Base-by-base conservation (phyloP, 169 alveolate genomes). In the Cyclospora cayetanensis region DNA sequence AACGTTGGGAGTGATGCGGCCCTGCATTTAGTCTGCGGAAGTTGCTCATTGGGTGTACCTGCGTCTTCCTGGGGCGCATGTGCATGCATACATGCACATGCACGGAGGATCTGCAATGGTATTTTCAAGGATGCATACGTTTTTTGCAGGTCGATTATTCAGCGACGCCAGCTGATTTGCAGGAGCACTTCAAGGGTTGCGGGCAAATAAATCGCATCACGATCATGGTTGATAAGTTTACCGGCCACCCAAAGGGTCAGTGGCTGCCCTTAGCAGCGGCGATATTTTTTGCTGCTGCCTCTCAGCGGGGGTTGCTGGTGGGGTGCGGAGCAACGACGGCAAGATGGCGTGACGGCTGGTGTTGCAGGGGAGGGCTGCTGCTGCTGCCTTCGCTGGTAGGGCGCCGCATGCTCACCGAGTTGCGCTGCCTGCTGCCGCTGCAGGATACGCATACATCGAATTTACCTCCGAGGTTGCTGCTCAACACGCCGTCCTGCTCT, bases 191-290 rank as follows among this genome's bases (percentile, higher is more conserved):
- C 94, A 95, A 97, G 77, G 95, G 97, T 15, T 97, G 99, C 41
- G 99, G 99, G 1, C 91, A 93, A 43, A 96, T 98, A 68, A 95
- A 97, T 52, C 90, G 99, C 74, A 97, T 97, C 66, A 97, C 99
- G 11, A 97, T 97, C 90, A 96, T 97, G 96, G 98, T 97, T 22
- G 98, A 97, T 92, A 97, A 97, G 93, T 93, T 94, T 88, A 96
- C 98, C 4, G 98, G 98, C n/a, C 97, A 96, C 80, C 99, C 99
- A 5, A 96, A 97, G 68, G 99, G 99, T 96, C 93, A 46, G 50
- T 18, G n/a, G 63, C 3, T 90, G 37, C 39, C 31, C 7, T 35
- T 50, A n/a, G 9, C 25, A 53, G 1, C 50, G 76, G 34, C 0
- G 76, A 7, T 50, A 27, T 22, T 29, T 18, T 20, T 0, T 29